Base-by-base conservation (phyloP, 352 stramenopile species). In the Pythium volutum region DNA sequence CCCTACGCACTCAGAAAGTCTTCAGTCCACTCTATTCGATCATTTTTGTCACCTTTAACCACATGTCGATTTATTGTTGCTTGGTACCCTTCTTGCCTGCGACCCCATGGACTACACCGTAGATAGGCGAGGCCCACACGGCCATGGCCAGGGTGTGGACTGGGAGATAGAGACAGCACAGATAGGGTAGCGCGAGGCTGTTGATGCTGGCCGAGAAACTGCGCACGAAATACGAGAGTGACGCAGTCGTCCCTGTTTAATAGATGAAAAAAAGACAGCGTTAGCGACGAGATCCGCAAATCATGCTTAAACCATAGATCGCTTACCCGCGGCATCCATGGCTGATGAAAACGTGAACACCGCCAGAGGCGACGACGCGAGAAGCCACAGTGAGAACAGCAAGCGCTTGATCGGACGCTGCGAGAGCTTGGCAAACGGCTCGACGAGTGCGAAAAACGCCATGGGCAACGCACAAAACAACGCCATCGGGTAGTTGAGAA, bases 401-500 rank as follows among this genome's bases (percentile, higher is more conserved):
- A 61, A 34, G n/a, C 51, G 58, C 59, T 59, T 66, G 49, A 66
- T 42, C 4, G 39, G 22, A 31, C 59, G 39, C 15, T 59, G 49
- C 10, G 11, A 6, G 9, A 59, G 34, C 26, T 27, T 49, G 20
- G 7, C 25, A 2, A 64, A 60, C 31, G 83, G 80, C 18, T 76
- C 71, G 11, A 90, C 59, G 10, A 84, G 75, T 9, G 80, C 65
- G 45, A 92, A 91, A 11, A 81, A 71, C 12, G 76, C 66, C 77
- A 81, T 90, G 1, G 74, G 73, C 31, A 90, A 59, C 0, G 81
- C 78, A 38, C 81, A 81, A 43, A 89, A 83, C 41, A 91, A 63
- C 48, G 84, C 83, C 77, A 94, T 86, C 2, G 84, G 77, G 67
- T 91, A 94, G 63, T 94, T 94, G 34, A 92, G 63, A 23, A 94